These are phyloP conservation scores for Cnidoscolus chayamansa DNA, from an alignment of 441 rosid species.

Conservation along the genomic window DNA sequence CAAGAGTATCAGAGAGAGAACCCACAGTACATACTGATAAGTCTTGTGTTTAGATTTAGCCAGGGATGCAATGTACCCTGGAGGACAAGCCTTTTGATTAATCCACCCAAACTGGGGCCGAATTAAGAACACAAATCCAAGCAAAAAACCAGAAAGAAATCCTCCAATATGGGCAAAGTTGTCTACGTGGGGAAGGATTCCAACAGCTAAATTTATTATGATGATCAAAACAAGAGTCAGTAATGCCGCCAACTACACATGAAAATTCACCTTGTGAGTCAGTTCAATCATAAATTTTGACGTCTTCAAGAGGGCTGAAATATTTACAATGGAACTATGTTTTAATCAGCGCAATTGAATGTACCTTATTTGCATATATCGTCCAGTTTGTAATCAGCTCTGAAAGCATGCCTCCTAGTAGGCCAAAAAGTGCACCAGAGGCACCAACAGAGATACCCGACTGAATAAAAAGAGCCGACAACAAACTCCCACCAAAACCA, in stretches of 20 bases:
- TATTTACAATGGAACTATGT: not conserved
- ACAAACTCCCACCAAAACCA: constrained; percentile 86
- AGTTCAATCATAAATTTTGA: not conserved
- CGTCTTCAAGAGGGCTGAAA: constrained; percentile 10
- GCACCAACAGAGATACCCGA: constrained; percentile 85
- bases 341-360: not conserved
- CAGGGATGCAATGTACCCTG: constrained; percentile 40
- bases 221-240: constrained; percentile 68
- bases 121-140: constrained; percentile 76
- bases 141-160: constrained; percentile 78
- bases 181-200: constrained; percentile 91
- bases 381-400: constrained; percentile 93
- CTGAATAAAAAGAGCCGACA: constrained; percentile 73
- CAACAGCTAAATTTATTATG: constrained; percentile 65
- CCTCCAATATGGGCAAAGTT: constrained; percentile 96
- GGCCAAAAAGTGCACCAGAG: constrained; percentile 92
- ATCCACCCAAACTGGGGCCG: constrained; percentile 87
- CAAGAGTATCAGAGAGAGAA: constrained; percentile 48
- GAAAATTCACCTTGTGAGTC: constrained; percentile 25
- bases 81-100: constrained; percentile 55
- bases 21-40: constrained; percentile 73
- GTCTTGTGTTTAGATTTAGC: constrained; percentile 67
- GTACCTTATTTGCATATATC: constrained; percentile 78
- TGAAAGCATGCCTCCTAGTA: constrained; percentile 92
- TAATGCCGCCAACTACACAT: constrained; percentile 73